Base-by-base conservation (phyloP, 2,329 filamentous ascomycete genomes). In the Massarina eburnea region DNA sequence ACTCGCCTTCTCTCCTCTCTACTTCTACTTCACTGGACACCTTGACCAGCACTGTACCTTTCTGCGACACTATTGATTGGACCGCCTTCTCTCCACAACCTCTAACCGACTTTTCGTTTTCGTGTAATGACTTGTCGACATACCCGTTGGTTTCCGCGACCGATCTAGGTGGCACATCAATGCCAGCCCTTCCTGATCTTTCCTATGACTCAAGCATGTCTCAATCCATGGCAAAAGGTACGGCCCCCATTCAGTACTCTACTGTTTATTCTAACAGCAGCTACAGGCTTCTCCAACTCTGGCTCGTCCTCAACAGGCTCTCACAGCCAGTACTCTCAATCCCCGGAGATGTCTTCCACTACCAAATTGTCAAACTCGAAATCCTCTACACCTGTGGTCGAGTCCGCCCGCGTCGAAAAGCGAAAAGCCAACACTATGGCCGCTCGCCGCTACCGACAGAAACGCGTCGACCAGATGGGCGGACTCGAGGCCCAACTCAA, bases 381-480 rank as follows among this genome's bases (percentile, higher is more conserved):
- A 49, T 52, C 40, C 45, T 57, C 46, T 34, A 48, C 55, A 15
- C 47, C 54, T n/a, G 49, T 49, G 7, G 45, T 50, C 37, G 69
- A 56, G 15, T 41, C 52, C 49, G 58, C 61, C 21, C 59, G 60
- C 26, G 45, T 70, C 38, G 66, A 69, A 47, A 87, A 87, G 67
- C 82, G 85, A 21, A 80, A 81, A 50, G 79, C 81, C 50, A 88
- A 89, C 67, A 88, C 84, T 12, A 76, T 86, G 50, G 85, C 85
- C n/a, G 85, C 85, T 22, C 79, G 83, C 50, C 83, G 85, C 50
- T 88, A 87, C 62, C 81, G 85, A 20, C 84, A 88, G 64, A 86
- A 85, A 65, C 81, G 84, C 36, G 76, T 88, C 26, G 84, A 88
- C 57, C 81, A 83, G 50, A 80, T 87, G 65, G 71, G 70, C 20